Evolutionary conservation across 306 rosid species (phyloP), one percentile per base, ranked within the genome.

Genomic region (Canavalia gladiata): DNA sequence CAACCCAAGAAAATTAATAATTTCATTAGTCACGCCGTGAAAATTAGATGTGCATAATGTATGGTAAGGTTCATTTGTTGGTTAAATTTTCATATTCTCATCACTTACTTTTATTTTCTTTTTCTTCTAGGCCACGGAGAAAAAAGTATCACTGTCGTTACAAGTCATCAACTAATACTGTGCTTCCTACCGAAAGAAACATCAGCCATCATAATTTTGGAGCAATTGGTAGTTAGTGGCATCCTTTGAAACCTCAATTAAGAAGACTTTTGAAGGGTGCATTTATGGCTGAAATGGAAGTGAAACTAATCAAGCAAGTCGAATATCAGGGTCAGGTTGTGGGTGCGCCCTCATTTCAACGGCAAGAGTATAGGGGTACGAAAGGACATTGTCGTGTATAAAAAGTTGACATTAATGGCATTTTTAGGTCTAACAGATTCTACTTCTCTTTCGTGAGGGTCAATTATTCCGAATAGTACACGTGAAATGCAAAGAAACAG

Each of bases 291-390:
- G 81, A 29, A 75, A 75, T 52, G 28, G 71, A 55, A 35, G 63
- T 41, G 64, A 67, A 58, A 52, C 8, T n/a, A 35, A 65, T 49
- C 2, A 39, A 47, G 41, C 74, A 58, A 35, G 67, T 68, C 78
- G 60, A 45, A 70, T 43, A 50, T 46, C 6, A 50, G 8, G 74
- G 63, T 39, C 56, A 72, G 11, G 50, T 68, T 13, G 68, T 59
- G 67, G 76, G 82, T 54, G 50, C 50, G 41, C 78, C 78, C 86
- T 68, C 31, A 35, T 69, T 69, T 69, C 86, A 82, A 77, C 58
- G 78, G 82, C 82, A 76, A 46, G 57, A 75, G 28, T 33, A 58
- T 51, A 35, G 59, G 65, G 50, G 41, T 25, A 33, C 33, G 18
- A 74, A 65, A 55, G 60, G 75, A 66, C 85, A 34, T 1, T 5